These are phyloP conservation scores for Pontederia paniculata DNA, from an alignment of 176 grass and related monocot genomes.

Conservation along the genomic window DNA sequence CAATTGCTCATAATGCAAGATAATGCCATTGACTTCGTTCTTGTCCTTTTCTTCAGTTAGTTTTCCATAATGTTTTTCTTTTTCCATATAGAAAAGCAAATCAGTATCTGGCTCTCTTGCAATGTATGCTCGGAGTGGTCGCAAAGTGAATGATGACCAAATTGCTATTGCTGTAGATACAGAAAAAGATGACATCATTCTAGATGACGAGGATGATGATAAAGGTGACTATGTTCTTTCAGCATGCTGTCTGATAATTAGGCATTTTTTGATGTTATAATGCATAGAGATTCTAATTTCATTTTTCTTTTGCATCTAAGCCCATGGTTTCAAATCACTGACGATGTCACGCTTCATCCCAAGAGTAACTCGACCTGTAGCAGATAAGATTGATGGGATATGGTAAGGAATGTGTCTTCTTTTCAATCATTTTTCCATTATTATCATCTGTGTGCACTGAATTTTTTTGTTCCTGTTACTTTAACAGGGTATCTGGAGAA, in stretches of 20 bases:
- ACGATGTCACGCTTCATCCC: conserved; percentile 80
- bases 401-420: conserved; percentile 32
- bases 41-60: no score
- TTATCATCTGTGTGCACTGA: conserved; percentile 9
- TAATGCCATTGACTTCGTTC: no score
- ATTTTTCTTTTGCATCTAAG: conserved; percentile 42
- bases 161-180: conserved; percentile 81
- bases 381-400: conserved; percentile 89
- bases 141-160: conserved; percentile 84
- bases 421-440: conserved; percentile 6
- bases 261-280: conserved; percentile 1
- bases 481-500: conserved; percentile 89
- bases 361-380: conserved; percentile 75
- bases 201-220: conserved; percentile 92
- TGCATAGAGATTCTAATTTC: conserved; percentile 17
- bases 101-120: conserved; percentile 40
- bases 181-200: conserved; percentile 30
- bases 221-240: conserved; percentile 54
- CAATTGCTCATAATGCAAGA: no score
- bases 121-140: conserved; percentile 50
- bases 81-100: conserved; percentile 57
- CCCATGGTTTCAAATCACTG: conserved; percentile 95
- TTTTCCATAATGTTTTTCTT: conserved; percentile 12
- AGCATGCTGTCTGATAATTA: background rate
- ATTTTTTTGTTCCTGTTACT: conserved; percentile 16